A percentile compares a stretch with the other conserved stretches of the same genome.
phyloP scores from a whole-genome alignment of 164 flowering plant genomes.

The Tetrastigma voinierianum region DNA sequence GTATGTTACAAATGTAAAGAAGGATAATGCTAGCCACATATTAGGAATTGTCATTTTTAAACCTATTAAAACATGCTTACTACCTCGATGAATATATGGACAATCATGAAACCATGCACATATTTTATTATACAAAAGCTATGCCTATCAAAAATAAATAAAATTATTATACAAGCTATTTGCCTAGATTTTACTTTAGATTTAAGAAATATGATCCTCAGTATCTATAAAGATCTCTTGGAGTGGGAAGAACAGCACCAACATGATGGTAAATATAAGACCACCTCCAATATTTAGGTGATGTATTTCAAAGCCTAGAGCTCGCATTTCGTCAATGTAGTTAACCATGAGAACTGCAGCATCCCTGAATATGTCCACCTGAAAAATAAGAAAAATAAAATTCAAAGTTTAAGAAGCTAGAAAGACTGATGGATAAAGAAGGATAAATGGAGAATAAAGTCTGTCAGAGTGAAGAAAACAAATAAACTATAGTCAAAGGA shows the following conservation, averaged over 20 bases:
- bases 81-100: not conserved
- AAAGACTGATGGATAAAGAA: not conserved
- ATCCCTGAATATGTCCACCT: too few species aligned
- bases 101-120: not conserved
- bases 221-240: slow-evolving; percentile 93
- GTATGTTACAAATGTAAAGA: too few species aligned
- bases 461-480: not conserved
- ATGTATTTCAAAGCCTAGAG: too few species aligned
- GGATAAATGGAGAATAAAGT: not conserved
- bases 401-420: not conserved
- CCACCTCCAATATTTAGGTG: slow-evolving; percentile 25
- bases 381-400: slow-evolving; percentile 6
- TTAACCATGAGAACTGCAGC: too few species aligned
- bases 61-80: not conserved
- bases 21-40: not conserved
- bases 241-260: slow-evolving; percentile 88
- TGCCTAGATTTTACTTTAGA: slow-evolving; percentile 4
- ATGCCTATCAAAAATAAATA: too few species aligned
- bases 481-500: too few species aligned
- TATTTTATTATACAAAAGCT: too few species aligned
- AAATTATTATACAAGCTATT: not conserved
- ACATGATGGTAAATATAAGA: slow-evolving; percentile 79
- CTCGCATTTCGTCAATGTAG: too few species aligned
- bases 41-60: not conserved
- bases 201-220: slow-evolving; percentile 33